phyloP scores from a whole-genome alignment of 2,329 filamentous ascomycete genomes.

The Samsoniella hepiali region DNA sequence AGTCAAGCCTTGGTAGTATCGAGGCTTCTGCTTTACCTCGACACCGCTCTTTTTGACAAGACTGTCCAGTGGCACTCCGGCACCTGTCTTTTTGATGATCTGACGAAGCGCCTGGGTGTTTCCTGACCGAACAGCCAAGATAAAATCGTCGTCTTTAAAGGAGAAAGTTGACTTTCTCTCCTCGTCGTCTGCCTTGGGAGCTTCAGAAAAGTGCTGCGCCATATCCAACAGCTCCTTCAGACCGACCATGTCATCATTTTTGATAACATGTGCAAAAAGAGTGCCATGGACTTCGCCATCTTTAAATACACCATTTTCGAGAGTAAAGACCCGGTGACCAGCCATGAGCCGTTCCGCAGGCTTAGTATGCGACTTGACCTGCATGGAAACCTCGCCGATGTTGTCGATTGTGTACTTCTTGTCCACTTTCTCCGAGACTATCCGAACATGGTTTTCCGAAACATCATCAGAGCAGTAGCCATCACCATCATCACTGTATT shows the following conservation, averaged over 20 bases:
- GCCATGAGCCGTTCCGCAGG: conserved; percentile 51
- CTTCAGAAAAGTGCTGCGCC: conserved; percentile 42
- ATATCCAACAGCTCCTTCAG: conserved; percentile 58
- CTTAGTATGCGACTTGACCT: conserved; percentile 61
- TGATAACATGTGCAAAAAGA: conserved; percentile 46
- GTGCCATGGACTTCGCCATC: conserved; percentile 23
- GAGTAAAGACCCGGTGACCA: conserved; percentile 32
- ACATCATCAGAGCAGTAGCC: conserved; percentile 36
- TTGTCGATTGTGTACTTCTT: conserved; percentile 73
- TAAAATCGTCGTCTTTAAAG: conserved; percentile 42
- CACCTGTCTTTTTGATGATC: conserved; percentile 64
- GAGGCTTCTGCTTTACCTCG: conserved; percentile 60
- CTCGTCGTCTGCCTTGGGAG: conserved; percentile 33
- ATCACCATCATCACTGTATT: conserved; percentile 32
- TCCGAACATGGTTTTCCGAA: conserved; percentile 39
- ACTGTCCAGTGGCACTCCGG: conserved; percentile 65
- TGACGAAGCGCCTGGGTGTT: conserved; percentile 57
- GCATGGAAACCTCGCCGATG: conserved; percentile 64
- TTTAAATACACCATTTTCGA: conserved; percentile 30
- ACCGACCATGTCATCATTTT: conserved; percentile 49
- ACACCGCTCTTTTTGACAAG: conserved; percentile 65
- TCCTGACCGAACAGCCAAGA: conserved; percentile 43
- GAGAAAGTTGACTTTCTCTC: conserved; percentile 36
- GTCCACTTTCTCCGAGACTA: conserved; percentile 56
- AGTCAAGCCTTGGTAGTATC: conserved; percentile 72